Conservation (phyloP, 169 alveolate species). For the Plasmodium inui region DNA sequence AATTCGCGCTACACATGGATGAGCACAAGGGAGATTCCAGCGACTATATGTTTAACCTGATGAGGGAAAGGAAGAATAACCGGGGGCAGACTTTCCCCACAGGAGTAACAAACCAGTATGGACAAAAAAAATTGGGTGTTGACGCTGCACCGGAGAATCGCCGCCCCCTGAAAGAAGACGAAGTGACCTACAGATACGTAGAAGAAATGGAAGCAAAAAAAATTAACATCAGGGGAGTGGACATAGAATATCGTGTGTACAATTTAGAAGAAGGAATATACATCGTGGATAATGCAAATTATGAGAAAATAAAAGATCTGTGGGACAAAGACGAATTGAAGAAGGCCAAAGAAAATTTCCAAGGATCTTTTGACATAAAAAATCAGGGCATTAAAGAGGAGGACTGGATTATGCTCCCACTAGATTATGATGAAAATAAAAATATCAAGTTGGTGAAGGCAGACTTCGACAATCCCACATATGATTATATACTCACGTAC, state of each 20-base stretch:
- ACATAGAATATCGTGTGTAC: conserved; percentile 55
- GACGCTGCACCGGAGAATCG: background rate
- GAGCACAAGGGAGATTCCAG: background rate
- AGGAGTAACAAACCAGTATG: conserved; percentile 8
- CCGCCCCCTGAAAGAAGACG: conserved; percentile 16
- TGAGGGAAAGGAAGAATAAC: background rate
- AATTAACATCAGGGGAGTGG: conserved; percentile 49
- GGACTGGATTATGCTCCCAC: conserved; percentile 80
- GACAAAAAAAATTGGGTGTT: background rate
- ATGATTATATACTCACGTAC: conserved; percentile 83
- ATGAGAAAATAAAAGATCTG: conserved; percentile 62
- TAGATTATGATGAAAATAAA: conserved; percentile 78
- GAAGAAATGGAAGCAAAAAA: conserved; percentile 73
- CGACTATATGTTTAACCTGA: background rate
- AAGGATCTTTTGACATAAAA: conserved; percentile 42
- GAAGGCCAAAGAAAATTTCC: conserved; percentile 41
- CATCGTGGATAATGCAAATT: conserved; percentile 74
- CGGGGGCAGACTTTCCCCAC: background rate
- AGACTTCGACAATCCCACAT: conserved; percentile 80
- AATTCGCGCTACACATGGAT: background rate
- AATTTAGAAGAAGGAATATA: conserved; percentile 79
- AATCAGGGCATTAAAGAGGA: conserved; percentile 71
- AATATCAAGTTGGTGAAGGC: conserved; percentile 81
- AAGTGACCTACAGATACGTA: conserved; percentile 63
- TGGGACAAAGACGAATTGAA: conserved; percentile 69